A percentile compares a stretch with the other conserved stretches of the same genome.
phyloP scores from a whole-genome alignment of 345 rosid species.

The Rhizophora mangle region DNA sequence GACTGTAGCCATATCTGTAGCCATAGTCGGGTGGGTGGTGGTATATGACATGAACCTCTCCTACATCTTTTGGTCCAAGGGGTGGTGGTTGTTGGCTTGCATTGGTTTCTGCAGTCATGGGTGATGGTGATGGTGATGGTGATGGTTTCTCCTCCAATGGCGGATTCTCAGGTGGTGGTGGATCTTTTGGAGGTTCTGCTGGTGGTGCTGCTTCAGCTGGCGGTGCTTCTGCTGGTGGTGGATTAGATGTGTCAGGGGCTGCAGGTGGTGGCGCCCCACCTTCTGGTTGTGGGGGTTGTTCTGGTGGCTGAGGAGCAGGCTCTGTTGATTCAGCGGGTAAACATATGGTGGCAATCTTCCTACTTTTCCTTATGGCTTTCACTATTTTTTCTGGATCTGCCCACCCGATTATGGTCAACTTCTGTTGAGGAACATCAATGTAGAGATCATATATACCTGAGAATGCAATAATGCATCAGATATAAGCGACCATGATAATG shows the following conservation, averaged over 20 bases:
- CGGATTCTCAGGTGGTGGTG: slow-evolving; percentile 27
- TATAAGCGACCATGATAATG: neutral
- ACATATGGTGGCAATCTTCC: slow-evolving; percentile 59
- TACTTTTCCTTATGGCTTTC: slow-evolving; percentile 59
- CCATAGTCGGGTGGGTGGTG: slow-evolving; percentile 49
- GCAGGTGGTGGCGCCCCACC: slow-evolving; percentile 30
- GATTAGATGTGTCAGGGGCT: slow-evolving; percentile 17
- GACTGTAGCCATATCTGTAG: slow-evolving; percentile 35
- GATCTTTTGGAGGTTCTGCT: slow-evolving; percentile 42
- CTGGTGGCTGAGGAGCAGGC: slow-evolving; percentile 37
- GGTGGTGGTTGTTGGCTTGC: slow-evolving; percentile 30
- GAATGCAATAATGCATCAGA: neutral
- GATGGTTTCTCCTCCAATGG: slow-evolving; percentile 38
- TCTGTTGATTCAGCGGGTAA: slow-evolving; percentile 43
- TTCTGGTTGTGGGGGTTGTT: slow-evolving; percentile 29
- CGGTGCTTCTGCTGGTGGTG: slow-evolving; percentile 33
- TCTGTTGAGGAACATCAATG: slow-evolving; percentile 61
- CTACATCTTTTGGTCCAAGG: slow-evolving; percentile 41
- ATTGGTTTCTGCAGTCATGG: slow-evolving; percentile 26
- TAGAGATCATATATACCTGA: slow-evolving; percentile 59
- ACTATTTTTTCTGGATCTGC: slow-evolving; percentile 62
- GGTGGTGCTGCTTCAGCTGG: slow-evolving; percentile 30
- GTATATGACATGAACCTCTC: slow-evolving; percentile 45
- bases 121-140: slow-evolving; percentile 34
- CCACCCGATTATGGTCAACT: slow-evolving; percentile 63